A percentile compares a stretch with the other conserved stretches of the same genome.
phyloP scores from a whole-genome alignment of 176 grass and related monocot species.

The Elymus sibiricus region DNA sequence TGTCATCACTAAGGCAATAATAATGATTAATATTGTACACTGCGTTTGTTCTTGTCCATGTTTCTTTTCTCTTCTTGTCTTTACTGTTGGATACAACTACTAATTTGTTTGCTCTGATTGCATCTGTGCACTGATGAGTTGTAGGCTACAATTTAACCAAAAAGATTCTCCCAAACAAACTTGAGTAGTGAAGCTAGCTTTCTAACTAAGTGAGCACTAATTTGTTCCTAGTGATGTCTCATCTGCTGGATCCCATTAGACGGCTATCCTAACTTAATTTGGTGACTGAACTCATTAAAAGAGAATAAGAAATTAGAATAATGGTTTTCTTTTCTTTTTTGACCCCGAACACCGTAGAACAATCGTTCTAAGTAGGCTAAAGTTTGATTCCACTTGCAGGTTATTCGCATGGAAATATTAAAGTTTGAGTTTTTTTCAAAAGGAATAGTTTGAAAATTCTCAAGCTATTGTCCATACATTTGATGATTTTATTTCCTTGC shows the following conservation, averaged over 20 bases:
- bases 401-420: not conserved
- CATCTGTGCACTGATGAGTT: conserved; percentile 14
- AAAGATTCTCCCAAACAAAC: conserved; percentile 32
- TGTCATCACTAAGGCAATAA: not conserved
- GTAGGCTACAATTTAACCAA: conserved; percentile 14
- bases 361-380: not conserved
- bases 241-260: conserved; percentile 7
- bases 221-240: conserved; percentile 38
- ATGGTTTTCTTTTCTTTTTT: too few species aligned
- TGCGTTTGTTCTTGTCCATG: conserved; percentile 9
- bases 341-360: too few species aligned
- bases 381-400: not conserved
- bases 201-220: conserved; percentile 3
- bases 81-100: conserved; percentile 5
- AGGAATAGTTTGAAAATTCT: not conserved
- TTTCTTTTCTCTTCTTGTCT: conserved; percentile 27
- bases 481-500: too few species aligned
- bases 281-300: not conserved
- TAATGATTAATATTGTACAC: not conserved
- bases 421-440: not conserved
- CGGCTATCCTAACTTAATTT: not conserved
- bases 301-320: too few species aligned
- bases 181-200: conserved; percentile 25
- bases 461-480: not conserved
- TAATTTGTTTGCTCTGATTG: conserved; percentile 25